A percentile compares a stretch with the other conserved stretches of the same genome.
phyloP scores from a whole-genome alignment of 2,329 filamentous ascomycete species.

The Paecilomyces niveus region DNA sequence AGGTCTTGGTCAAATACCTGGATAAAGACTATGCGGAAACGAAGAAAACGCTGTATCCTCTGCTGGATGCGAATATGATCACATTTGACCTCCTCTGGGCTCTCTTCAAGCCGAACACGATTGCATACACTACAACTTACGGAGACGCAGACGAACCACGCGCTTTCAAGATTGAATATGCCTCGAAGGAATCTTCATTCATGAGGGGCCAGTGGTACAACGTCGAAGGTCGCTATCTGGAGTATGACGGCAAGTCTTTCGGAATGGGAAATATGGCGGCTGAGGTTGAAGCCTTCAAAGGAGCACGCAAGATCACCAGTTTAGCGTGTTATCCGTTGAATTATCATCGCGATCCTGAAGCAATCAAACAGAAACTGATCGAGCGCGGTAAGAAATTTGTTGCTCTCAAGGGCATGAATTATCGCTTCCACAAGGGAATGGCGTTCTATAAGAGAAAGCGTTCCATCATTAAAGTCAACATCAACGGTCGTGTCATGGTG shows the following conservation, averaged over 20 bases:
- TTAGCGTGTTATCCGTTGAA: conserved; percentile 69
- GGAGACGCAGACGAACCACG: conserved; percentile 68
- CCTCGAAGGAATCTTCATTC: conserved; percentile 62
- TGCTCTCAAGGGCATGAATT: conserved; percentile 71
- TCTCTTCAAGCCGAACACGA: conserved; percentile 77
- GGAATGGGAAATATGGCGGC: conserved; percentile 65
- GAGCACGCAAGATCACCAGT: conserved; percentile 73
- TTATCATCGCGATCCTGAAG: conserved; percentile 67
- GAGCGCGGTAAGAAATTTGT: conserved; percentile 82
- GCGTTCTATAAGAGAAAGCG: conserved; percentile 80
- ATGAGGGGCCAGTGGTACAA: conserved; percentile 68
- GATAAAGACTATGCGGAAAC: conserved; percentile 71
- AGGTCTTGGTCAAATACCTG: conserved; percentile 67
- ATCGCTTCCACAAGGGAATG: conserved; percentile 74
- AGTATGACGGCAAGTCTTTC: conserved; percentile 82
- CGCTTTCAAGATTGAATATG: conserved; percentile 73
- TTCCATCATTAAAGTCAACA: conserved; percentile 67
- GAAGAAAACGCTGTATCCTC: conserved; percentile 73
- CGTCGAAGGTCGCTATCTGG: conserved; percentile 68
- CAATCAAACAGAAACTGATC: conserved; percentile 60
- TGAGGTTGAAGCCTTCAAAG: conserved; percentile 69
- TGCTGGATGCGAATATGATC: conserved; percentile 75
- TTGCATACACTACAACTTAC: conserved; percentile 72
- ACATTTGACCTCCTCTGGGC: conserved; percentile 88
- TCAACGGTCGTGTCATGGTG: conserved; percentile 83